Evolutionary conservation across 345 rosid species (phyloP).

Genomic region (Sonneratia caseolaris): DNA sequence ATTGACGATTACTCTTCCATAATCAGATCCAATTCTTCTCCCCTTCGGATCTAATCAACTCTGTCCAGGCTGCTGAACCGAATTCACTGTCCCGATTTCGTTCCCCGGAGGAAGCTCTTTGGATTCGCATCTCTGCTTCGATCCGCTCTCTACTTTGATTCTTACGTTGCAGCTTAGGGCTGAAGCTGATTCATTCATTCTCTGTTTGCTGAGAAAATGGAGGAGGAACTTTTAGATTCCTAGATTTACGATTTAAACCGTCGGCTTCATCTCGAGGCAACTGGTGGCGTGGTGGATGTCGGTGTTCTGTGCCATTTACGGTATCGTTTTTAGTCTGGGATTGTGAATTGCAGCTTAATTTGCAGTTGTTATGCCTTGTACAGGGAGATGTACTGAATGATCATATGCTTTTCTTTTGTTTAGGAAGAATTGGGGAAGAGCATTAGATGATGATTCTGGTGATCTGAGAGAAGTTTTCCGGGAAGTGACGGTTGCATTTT

Average conservation of each 20-base stretch:
- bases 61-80: neutral
- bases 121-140: neutral
- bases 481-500: slow-evolving; percentile 18
- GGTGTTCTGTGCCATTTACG: neutral
- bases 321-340: neutral
- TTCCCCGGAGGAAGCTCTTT: neutral
- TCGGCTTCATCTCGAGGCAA: neutral
- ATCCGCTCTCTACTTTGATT: neutral
- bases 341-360: neutral
- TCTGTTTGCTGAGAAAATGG: neutral
- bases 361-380: neutral
- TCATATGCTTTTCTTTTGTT: neutral
- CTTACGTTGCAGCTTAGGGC: neutral
- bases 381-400: neutral
- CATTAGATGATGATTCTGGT: slow-evolving; percentile 22
- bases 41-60: neutral
- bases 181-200: neutral
- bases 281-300: neutral
- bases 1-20: neutral
- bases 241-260: neutral
- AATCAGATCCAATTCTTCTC: neutral
- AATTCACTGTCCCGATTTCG: neutral
- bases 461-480: slow-evolving; percentile 14
- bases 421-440: slow-evolving; percentile 17
- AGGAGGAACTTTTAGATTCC: neutral